phyloP scores from a whole-genome alignment of 805 yeast genomes.

The Komagataella phaffii region DNA sequence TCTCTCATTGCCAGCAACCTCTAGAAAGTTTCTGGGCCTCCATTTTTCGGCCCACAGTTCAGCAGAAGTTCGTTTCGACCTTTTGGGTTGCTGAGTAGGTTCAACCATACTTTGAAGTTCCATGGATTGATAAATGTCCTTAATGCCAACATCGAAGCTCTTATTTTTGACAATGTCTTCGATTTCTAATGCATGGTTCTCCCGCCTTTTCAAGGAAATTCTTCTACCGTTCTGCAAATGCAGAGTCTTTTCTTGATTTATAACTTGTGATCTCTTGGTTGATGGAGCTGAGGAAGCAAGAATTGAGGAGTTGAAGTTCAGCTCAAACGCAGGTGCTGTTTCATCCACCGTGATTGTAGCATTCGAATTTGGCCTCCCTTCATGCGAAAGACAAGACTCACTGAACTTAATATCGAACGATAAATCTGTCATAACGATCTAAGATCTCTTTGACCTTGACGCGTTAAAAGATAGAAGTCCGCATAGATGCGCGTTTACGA shows the following conservation, averaged over 20 bases:
- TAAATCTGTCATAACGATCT: not conserved
- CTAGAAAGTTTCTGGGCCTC: conserved; percentile 50
- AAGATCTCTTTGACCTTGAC: not conserved
- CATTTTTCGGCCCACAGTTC: conserved; percentile 49
- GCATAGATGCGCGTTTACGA: not conserved
- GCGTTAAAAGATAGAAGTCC: not conserved
- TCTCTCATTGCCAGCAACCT: conserved; percentile 56
- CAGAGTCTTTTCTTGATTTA: not conserved
- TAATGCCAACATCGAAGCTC: not conserved
- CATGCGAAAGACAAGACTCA: not conserved
- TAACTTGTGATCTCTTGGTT: not conserved
- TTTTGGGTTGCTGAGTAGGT: conserved; percentile 5
- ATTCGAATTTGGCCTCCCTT: not conserved
- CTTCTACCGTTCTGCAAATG: not conserved
- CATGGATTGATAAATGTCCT: not conserved
- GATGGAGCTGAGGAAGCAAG: not conserved
- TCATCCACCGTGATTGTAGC: not conserved
- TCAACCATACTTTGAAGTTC: not conserved
- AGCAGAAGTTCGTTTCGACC: conserved; percentile 1
- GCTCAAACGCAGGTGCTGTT: not conserved
- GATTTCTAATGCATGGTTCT: not conserved
- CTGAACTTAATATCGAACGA: not conserved
- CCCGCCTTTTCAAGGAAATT: not conserved
- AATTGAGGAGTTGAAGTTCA: not conserved
- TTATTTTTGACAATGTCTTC: not conserved